Percentiles rank a stretch among this genome's conserved stretches.
Conservation (phyloP, 2,329 filamentous ascomycete genomes). For the Sclerotinia minor region DNA sequence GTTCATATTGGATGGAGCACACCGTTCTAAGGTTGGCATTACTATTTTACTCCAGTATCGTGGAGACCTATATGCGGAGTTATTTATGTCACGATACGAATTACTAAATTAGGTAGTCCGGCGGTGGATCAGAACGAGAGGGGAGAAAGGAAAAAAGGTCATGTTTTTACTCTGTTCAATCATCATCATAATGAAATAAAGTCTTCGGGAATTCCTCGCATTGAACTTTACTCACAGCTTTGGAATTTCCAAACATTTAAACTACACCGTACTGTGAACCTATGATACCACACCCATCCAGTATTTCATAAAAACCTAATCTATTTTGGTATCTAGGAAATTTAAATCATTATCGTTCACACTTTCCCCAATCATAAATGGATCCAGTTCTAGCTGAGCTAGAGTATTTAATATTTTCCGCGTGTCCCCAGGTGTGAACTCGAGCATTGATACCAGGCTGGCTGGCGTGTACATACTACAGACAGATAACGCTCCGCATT, state of each 20-base stretch:
- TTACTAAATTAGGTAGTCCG: conserved; percentile 12
- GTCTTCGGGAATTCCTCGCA: neutral
- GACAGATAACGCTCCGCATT: conserved; percentile 2
- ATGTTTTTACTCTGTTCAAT: too few species aligned
- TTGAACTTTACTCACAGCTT: neutral
- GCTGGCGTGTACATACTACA: neutral
- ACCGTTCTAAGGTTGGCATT: conserved; percentile 11
- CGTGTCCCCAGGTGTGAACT: neutral
- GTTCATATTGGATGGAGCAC: neutral
- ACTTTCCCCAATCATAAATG: neutral
- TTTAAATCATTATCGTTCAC: neutral
- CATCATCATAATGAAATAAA: neutral
- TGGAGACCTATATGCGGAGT: conserved; percentile 3
- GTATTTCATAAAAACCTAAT: neutral
- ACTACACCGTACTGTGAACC: too few species aligned
- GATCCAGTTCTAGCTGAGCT: conserved; percentile 12
- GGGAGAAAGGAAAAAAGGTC: neutral
- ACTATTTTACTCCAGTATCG: conserved; percentile 2
- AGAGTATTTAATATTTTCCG: neutral
- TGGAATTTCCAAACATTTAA: neutral
- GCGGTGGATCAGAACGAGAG: conserved; percentile 16
- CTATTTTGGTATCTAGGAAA: neutral
- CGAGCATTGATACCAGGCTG: conserved; percentile 19
- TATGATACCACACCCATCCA: too few species aligned
- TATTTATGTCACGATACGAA: neutral